Evolutionary conservation across 129 eudicot species (phyloP), one percentile per base, ranked within the genome.

Genomic region (Calendula officinalis): DNA sequence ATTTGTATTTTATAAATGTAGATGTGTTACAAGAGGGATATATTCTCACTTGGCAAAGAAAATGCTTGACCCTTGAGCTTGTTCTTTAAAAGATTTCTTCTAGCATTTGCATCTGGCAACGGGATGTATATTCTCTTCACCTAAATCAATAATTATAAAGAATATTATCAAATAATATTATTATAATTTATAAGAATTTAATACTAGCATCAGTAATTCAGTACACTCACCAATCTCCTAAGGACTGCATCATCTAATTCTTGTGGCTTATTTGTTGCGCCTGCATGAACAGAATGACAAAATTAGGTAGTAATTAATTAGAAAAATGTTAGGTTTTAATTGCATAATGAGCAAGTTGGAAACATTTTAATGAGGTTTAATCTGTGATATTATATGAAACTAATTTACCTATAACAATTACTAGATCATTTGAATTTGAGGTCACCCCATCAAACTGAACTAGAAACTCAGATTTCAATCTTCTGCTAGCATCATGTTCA

Each of bases 251-350:
- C 99, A 63, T 94, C 99, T 68, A 94, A 80, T 55, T 94, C 99
- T 74, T 94, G 95, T 52, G 99, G 99, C 80, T 94, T 94, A 78
- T 94, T 94, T 2, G 99, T 94, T 33, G 99, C 99, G 79, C 99
- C 99, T 94, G 84, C 77, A 77, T 61, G 54, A 60, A 78, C 43
- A 74, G 65, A 47, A 66, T 47, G 10, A 30, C 45, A 35, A 8
- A 48, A 41, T 65, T 45, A 63, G 30, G 34, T 30, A 30, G 45
- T 5, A 35, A 65, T 2, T 8, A 10, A 22, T 48, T n/a, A 65
- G 8, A 10, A 13, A n/a, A 22, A 22, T 22, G 30, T 22, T 1
- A 22, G 30, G 2, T 22, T 67, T 27, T 67, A 16, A 53, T 54
- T 27, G 15, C 39, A 41, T 43, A 34, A 44, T 36, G 48, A 56